These are phyloP conservation scores for Globisporangium echinulatum DNA, from an alignment of 352 stramenopile species.

Conservation along the genomic window DNA sequence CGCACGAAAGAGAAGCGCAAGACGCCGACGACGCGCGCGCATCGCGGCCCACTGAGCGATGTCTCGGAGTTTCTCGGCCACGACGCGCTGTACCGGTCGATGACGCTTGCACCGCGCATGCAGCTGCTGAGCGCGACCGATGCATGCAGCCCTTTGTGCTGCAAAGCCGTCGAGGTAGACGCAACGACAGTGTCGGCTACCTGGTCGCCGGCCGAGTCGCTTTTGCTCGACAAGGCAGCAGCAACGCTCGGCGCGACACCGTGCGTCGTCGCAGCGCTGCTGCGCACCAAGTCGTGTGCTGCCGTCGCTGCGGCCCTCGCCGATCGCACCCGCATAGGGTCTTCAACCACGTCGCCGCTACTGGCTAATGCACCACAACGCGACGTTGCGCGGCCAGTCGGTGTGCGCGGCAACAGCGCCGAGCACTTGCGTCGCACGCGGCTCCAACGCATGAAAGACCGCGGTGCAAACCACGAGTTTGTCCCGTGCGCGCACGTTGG, in stretches of 20 bases:
- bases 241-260: slow-evolving; percentile 27
- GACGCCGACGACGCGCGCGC: slow-evolving; percentile 17
- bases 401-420: slow-evolving; percentile 47
- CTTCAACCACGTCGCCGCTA: background rate
- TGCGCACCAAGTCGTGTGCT: slow-evolving; percentile 36
- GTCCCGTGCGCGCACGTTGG: slow-evolving; percentile 51
- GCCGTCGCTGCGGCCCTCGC: slow-evolving; percentile 24
- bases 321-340: background rate
- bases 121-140: slow-evolving; percentile 18
- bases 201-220: slow-evolving; percentile 38
- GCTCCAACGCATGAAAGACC: slow-evolving; percentile 76
- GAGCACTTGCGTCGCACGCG: slow-evolving; percentile 68
- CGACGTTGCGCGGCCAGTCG: slow-evolving; percentile 22
- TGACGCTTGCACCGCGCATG: slow-evolving; percentile 26
- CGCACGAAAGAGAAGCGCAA: slow-evolving; percentile 30
- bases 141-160: slow-evolving; percentile 23
- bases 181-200: background rate
- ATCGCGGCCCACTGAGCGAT: slow-evolving; percentile 23
- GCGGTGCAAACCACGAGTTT: slow-evolving; percentile 69
- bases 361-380: slow-evolving; percentile 1
- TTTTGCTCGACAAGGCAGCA: slow-evolving; percentile 36
- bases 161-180: slow-evolving; percentile 10
- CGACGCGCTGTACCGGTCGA: slow-evolving; percentile 34
- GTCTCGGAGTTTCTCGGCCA: slow-evolving; percentile 54
- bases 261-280: slow-evolving; percentile 33